These are phyloP conservation scores for Lizanozyma gosingica DNA, from an alignment of 1,139 yeast species.

Conservation along the genomic window DNA sequence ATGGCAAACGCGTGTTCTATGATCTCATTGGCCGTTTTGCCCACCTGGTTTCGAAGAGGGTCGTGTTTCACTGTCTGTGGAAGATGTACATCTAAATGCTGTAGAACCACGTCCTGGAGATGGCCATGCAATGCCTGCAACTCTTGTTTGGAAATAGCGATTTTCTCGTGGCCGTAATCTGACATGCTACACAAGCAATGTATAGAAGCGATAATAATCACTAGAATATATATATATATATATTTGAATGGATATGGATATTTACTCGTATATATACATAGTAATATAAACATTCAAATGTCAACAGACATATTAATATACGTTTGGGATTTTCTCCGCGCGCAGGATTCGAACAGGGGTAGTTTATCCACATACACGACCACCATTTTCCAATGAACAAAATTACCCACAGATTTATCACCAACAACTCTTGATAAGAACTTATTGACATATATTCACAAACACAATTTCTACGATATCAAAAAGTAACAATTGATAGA, in stretches of 20 bases:
- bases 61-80: constrained; percentile 20
- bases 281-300: too few relatives aligned
- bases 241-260: background rate
- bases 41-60: constrained; percentile 37
- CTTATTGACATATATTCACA: background rate
- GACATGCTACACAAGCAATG: constrained; percentile 12
- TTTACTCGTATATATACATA: too few relatives aligned
- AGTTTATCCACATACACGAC: background rate
- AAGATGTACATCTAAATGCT: constrained; percentile 6
- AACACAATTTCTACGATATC: background rate
- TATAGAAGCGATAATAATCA: constrained; percentile 40
- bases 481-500: constrained; percentile 7
- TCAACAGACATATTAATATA: too few relatives aligned
- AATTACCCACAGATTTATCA: background rate
- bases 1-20: constrained; percentile 42
- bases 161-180: constrained; percentile 9
- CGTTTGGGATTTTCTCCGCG: background rate
- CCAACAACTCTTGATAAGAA: background rate
- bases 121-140: constrained; percentile 10
- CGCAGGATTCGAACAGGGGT: background rate
- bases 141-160: constrained; percentile 1
- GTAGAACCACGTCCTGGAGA: constrained; percentile 8
- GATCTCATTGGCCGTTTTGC: constrained; percentile 33
- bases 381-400: too few relatives aligned
- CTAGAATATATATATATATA: background rate